A percentile compares a stretch with the other conserved stretches of the same genome.
These are phyloP conservation scores for Cyberlindnera americana DNA, from an alignment of 805 yeast species.

Conservation along the genomic window DNA sequence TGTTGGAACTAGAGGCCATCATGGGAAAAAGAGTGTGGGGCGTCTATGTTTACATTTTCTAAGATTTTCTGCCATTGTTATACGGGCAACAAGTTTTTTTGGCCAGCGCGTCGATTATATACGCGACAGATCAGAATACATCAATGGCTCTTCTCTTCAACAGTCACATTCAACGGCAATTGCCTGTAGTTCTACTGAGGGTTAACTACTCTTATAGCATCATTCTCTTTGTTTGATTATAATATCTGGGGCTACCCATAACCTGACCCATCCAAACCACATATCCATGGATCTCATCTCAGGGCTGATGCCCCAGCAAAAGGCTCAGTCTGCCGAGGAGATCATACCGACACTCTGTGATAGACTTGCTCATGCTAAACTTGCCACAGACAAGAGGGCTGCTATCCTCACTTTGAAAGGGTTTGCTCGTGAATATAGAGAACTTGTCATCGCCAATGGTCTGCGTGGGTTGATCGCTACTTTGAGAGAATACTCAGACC, in stretches of 20 bases:
- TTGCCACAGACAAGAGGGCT: constrained; percentile 82
- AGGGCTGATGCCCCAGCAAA: constrained; percentile 44
- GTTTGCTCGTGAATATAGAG: constrained; percentile 84
- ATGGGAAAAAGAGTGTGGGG: too few species aligned
- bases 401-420: constrained; percentile 89
- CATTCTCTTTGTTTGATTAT: too few species aligned
- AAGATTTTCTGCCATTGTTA: constrained; percentile 1
- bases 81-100: not conserved
- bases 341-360: constrained; percentile 88
- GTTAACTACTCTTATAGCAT: too few species aligned
- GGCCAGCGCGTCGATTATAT: constrained; percentile 1
- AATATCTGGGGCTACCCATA: too few species aligned
- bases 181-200: too few species aligned
- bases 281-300: constrained; percentile 37
- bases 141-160: too few species aligned
- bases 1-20: too few species aligned
- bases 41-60: constrained; percentile 2
- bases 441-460: constrained; percentile 85
- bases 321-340: constrained; percentile 64
- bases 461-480: constrained; percentile 68
- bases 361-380: constrained; percentile 74
- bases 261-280: not conserved
- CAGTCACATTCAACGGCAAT: too few species aligned
- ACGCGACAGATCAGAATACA: not conserved
- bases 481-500: constrained; percentile 62